phyloP scores from a whole-genome alignment of 2,329 filamentous ascomycete species.

The Cytospora leucostoma region DNA sequence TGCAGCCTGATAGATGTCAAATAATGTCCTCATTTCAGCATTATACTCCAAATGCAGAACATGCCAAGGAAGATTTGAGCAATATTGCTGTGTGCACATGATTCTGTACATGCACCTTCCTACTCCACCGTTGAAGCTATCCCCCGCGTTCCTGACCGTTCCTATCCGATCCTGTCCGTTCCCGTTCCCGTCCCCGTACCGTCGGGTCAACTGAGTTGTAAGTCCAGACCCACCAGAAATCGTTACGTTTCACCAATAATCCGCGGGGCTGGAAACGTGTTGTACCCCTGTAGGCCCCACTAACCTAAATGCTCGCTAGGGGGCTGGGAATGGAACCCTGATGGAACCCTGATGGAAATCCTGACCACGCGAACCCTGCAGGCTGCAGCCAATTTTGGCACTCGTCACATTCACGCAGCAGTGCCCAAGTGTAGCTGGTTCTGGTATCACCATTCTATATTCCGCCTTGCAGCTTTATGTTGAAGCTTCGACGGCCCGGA shows the following conservation, averaged over 20 bases:
- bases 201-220: not conserved
- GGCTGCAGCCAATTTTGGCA: not conserved
- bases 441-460: not conserved
- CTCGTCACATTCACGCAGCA: not conserved
- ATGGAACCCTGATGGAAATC: not conserved
- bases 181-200: not conserved
- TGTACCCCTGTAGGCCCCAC: not conserved
- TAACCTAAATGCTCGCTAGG: not conserved
- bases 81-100: too few relatives aligned
- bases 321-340: slow-evolving; percentile 2
- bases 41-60: too few relatives aligned
- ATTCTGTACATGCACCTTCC: not conserved
- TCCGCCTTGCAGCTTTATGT: not conserved
- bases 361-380: not conserved
- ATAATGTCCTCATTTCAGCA: too few relatives aligned
- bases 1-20: too few relatives aligned
- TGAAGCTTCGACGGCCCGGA: not conserved
- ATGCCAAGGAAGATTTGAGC: too few relatives aligned
- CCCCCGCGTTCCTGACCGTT: not conserved
- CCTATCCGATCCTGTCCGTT: not conserved
- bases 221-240: too few relatives aligned
- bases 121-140: not conserved
- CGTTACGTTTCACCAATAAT: not conserved
- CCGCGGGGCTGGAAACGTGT: slow-evolving; percentile 2
- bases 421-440: too few relatives aligned